Base-by-base conservation (phyloP, 495 filamentous ascomycete genomes). In the Hypoxylon intermedium region DNA sequence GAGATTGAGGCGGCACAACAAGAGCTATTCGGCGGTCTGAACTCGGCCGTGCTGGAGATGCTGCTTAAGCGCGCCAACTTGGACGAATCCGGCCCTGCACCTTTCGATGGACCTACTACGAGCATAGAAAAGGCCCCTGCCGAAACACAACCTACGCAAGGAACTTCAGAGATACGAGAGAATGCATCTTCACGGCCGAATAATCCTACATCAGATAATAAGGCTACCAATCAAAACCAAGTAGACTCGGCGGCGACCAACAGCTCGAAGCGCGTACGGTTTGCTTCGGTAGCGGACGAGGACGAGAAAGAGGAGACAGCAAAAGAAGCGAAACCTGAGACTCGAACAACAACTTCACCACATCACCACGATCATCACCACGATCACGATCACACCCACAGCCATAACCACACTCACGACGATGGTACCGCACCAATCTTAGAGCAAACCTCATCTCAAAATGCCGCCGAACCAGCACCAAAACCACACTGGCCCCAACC, bases 11-110 rank as follows among this genome's bases (percentile, higher is more conserved):
- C 84, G 36, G 91, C 93, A 54, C 82, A 85, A 26, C 78, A 83
- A 43, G 93, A 98, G 23, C 71, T 98, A 1, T 79, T 93, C 65
- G 78, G 72, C 24, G 79, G 80, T 2, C 73, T 98, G 51, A 83
- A 87, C 56, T 86, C 91, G 1, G 80, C 80, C 0, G 72, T 96
- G 11, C 77, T 98, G 15, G 82, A 96, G 65, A 82, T 82, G 54
- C 82, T 98, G 28, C 79, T 98, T 1, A 86, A 84, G 51, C 83
- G 90, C 68, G 87, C 93, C 15, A 92, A 86, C 50, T 82, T 97
- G 28, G 89, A 94, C 36, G 87, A 93, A 5, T 76, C 76, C 1
- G 68, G 67, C 12, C 69, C 74, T 3, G 72, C 72, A 13, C 69
- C 72, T 0, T 72, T 82, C 52, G 75, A 79, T 15, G 5, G 62